These are phyloP conservation scores for Aspergillus sp. DNA, from an alignment of 2,329 filamentous ascomycete species.

Conservation along the genomic window DNA sequence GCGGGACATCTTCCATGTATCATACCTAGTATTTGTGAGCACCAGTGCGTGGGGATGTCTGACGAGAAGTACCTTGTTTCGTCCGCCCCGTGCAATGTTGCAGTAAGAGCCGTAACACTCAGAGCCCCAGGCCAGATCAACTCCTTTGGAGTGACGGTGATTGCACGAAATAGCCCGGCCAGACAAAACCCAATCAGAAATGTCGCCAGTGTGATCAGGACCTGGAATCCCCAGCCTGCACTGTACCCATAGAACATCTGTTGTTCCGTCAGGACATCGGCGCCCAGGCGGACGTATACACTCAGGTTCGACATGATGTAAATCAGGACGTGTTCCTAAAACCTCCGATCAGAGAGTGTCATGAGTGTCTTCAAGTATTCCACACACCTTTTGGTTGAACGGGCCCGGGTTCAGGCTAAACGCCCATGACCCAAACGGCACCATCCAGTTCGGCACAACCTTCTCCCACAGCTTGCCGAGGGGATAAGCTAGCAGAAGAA, in stretches of 20 bases:
- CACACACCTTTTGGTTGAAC: constrained; percentile 29
- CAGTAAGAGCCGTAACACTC: constrained; percentile 62
- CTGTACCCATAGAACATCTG: constrained; percentile 27
- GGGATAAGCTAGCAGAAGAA: constrained; percentile 21
- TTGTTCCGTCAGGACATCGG: constrained; percentile 27
- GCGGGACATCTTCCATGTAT: constrained; percentile 42
- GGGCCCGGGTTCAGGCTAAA: constrained; percentile 29
- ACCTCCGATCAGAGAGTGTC: background rate
- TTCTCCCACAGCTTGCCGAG: constrained; percentile 25
- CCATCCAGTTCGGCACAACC: constrained; percentile 18
- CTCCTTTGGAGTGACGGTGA: constrained; percentile 53
- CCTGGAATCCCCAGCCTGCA: constrained; percentile 27
- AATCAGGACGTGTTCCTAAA: constrained; percentile 24
- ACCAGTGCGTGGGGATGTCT: too few relatives aligned
- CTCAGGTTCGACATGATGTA: constrained; percentile 31
- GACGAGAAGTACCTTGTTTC: too few relatives aligned
- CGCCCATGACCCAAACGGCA: constrained; percentile 14
- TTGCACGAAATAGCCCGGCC: constrained; percentile 62
- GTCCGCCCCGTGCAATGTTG: constrained; percentile 59
- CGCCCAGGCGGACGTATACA: constrained; percentile 26
- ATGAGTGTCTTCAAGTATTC: too few relatives aligned
- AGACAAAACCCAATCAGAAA: constrained; percentile 60
- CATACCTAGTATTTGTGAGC: constrained; percentile 15
- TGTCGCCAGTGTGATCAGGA: constrained; percentile 61
- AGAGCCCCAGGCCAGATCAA: constrained; percentile 60